Evolutionary conservation across 2,329 filamentous ascomycete species (phyloP), one percentile per base, ranked within the genome.

Genomic region (Claviceps sp.): DNA sequence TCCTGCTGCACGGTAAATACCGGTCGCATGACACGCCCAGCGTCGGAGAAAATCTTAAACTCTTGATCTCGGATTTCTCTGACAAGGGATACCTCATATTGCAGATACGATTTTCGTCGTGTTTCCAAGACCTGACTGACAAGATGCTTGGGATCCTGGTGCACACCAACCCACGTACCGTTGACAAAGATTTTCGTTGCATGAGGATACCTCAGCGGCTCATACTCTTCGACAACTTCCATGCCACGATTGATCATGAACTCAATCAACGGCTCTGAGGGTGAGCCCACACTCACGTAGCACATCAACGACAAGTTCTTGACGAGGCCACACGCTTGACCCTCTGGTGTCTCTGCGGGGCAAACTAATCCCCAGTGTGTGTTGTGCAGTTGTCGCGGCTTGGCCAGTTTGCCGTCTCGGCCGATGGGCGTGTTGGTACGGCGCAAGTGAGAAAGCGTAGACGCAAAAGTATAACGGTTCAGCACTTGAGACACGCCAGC

Each of bases 261-360:
- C 60, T 95, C 88, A 41, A 91, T 82, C 60, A 97, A 86, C 2
- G 91, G 90, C 53, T 91, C 86, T 18, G 87, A 87, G 16, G 90
- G 88, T 34, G 89, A 94, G 61, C 91, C 91, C 48, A 97, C 90
- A 62, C 89, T 96, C 63, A 98, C 90, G 62, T 95, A 96, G 65
- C 93, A 97, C 91, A 98, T 97, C 50, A 98, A 76, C 5, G 93
- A 90, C 65, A 98, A 65, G 63, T 98, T 98, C 76, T 98, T 98
- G 69, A 98, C 93, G 57, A 98, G 75, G 71, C 93, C 93, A 73
- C 93, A 98, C 69, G 93, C 93, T 68, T 98, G 93, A 57, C 93
- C 93, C 78, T 98, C 93, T 24, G 93, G 93, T 16, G 93, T 98
- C 67, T 98, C 93, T 34, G 93, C 91, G 34, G 93, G 93, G 67